These are phyloP conservation scores for Candida koratica DNA, from an alignment of 805 yeast genomes.

Conservation along the genomic window DNA sequence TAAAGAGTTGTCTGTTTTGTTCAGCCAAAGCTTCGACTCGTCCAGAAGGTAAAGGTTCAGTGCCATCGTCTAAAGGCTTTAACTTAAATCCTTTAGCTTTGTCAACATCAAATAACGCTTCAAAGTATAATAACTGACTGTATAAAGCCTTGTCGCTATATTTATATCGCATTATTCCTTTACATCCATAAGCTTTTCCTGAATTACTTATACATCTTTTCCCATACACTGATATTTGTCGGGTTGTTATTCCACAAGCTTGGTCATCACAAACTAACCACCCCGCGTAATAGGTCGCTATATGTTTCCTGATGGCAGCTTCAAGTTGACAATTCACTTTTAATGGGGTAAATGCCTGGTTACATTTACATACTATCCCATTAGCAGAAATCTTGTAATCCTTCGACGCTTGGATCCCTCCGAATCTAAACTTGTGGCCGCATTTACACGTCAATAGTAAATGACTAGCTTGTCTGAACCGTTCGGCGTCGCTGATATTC, in stretches of 20 bases:
- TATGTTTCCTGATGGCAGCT: constrained; percentile 59
- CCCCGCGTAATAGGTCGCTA: constrained; percentile 79
- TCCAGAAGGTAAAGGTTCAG: constrained; percentile 39
- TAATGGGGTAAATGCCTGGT: constrained; percentile 45
- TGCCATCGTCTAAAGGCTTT: constrained; percentile 47
- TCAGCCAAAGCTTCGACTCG: constrained; percentile 72
- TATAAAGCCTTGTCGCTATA: constrained; percentile 79
- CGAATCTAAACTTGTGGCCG: constrained; percentile 56
- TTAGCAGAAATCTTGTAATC: constrained; percentile 58
- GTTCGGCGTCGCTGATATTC: constrained; percentile 72
- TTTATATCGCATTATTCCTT: constrained; percentile 75
- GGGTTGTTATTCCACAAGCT: constrained; percentile 72
- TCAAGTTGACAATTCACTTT: constrained; percentile 73
- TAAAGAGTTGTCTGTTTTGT: constrained; percentile 67
- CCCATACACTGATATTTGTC: constrained; percentile 89
- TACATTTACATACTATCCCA: constrained; percentile 75
- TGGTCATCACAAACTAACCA: constrained; percentile 83
- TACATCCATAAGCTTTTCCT: constrained; percentile 61
- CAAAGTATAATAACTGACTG: constrained; percentile 78
- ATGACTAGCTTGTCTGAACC: constrained; percentile 64
- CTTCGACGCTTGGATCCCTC: constrained; percentile 66
- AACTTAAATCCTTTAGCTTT: constrained; percentile 59
- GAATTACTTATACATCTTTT: constrained; percentile 69
- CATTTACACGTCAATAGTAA: constrained; percentile 63
- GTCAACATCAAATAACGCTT: constrained; percentile 75